Percentiles rank a stretch among this genome's conserved stretches.
Evolutionary conservation across 768 basidiomycete genomes (phyloP).

Genomic region (Udeniomyces megalosporus): DNA sequence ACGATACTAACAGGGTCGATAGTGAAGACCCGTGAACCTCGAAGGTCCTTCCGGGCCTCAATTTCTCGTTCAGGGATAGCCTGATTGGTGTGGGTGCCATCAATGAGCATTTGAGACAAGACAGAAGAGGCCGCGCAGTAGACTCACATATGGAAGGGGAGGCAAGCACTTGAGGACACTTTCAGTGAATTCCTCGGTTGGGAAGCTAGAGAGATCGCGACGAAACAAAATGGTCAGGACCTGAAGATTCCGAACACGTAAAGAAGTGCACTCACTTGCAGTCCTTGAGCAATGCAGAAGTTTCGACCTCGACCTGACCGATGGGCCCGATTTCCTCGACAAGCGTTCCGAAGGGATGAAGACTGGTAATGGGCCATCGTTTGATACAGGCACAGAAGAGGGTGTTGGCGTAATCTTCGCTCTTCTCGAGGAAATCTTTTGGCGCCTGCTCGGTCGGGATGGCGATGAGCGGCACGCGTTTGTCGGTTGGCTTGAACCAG

Average conservation of each 20-base stretch:
- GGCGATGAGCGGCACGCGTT: slow-evolving; percentile 93
- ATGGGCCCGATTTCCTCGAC: slow-evolving; percentile 97
- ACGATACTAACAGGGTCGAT: slow-evolving; percentile 54
- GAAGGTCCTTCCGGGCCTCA: slow-evolving; percentile 74
- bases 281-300: slow-evolving; percentile 89
- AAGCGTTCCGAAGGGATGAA: slow-evolving; percentile 95
- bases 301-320: slow-evolving; percentile 96
- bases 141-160: slow-evolving; percentile 76
- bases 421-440: slow-evolving; percentile 80
- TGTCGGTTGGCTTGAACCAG: slow-evolving; percentile 99
- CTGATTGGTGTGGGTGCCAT: neutral
- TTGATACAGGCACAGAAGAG: slow-evolving; percentile 98
- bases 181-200: slow-evolving; percentile 73
- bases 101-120: neutral
- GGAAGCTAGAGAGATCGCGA: slow-evolving; percentile 13
- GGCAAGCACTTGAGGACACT: slow-evolving; percentile 89
- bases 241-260: neutral
- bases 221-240: too few species aligned
- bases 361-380: slow-evolving; percentile 57
- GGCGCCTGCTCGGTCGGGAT: slow-evolving; percentile 99
- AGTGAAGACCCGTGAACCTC: slow-evolving; percentile 70
- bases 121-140: neutral
- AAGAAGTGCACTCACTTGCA: slow-evolving; percentile 61
- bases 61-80: slow-evolving; percentile 80
- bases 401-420: slow-evolving; percentile 74